Base-by-base conservation (phyloP, 257 asterid species). In the Mentha longifolia region DNA sequence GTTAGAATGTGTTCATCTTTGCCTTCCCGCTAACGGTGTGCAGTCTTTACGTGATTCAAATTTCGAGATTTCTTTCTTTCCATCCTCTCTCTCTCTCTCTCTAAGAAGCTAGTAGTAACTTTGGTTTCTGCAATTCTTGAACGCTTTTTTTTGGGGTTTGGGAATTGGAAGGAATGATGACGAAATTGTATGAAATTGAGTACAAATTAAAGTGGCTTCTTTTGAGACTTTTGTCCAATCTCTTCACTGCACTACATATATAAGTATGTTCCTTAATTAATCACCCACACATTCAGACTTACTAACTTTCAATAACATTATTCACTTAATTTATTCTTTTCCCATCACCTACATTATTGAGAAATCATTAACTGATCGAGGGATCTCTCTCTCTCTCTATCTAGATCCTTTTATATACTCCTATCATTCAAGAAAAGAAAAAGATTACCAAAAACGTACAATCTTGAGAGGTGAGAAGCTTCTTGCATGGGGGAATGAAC, bases 31-130 rank as follows among this genome's bases (percentile, higher is more conserved):
- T 68, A 56, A 68, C 41, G 65, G 13, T 54, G 54, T 64, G 79
- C 71, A 70, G 78, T 72, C 74, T 76, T 76, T 77, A 76, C 79
- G 81, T 73, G 82, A 86, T 83, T 82, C 82, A 68, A 60, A 59
- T 35, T 41, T 71, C 90, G 81, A 85, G 80, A 22, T 67, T 4
- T 39, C 43, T 25, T 14, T 61, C 33, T 49, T 12, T 31, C 56
- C 10, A 19, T 28, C 16, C 52, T 47, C 20, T 47, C 45, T 52
- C 30, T 33, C 51, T 17, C 61, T 31, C 61, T 51, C 47, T 68
- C 22, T 37, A 10, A 22, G 31, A 28, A 28, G 2, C 31, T 28
- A 28, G 61, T 7, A 57, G 82, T 62, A 72, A 74, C 87, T 43
- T 82, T 81, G 78, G 74, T 74, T 76, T 80, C 79, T 74, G 81